These are phyloP conservation scores for Talaromyces piceae DNA, from an alignment of 2,329 filamentous ascomycete genomes.

Conservation along the genomic window DNA sequence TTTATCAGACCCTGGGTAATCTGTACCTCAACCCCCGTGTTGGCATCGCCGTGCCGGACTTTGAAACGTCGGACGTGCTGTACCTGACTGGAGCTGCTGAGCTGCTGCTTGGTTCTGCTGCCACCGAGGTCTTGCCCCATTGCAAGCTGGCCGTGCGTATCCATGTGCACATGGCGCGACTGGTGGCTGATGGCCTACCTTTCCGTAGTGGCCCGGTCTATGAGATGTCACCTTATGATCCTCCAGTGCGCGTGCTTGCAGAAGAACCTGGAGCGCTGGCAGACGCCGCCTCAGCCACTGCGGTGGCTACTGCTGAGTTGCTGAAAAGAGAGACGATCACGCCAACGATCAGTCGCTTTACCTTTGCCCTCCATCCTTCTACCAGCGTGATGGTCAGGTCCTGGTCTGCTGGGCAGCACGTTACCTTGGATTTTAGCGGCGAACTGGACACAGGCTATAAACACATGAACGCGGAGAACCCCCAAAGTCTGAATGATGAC, in stretches of 20 bases:
- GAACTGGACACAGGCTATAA: conserved; percentile 67
- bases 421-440: conserved; percentile 63
- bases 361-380: conserved; percentile 42
- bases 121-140: conserved; percentile 56
- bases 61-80: conserved; percentile 62
- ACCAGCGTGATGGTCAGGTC: conserved; percentile 14
- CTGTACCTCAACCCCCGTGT: conserved; percentile 58
- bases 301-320: conserved; percentile 46
- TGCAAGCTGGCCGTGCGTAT: conserved; percentile 68
- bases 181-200: conserved; percentile 58
- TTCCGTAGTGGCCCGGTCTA: conserved; percentile 56
- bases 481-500: conserved; percentile 74
- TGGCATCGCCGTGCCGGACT: conserved; percentile 68
- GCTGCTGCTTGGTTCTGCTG: conserved; percentile 58
- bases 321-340: conserved; percentile 54
- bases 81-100: conserved; percentile 65
- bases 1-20: conserved; percentile 81
- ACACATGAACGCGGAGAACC: conserved; percentile 79
- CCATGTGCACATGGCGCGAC: conserved; percentile 52
- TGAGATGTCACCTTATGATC: conserved; percentile 73
- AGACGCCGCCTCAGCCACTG: conserved; percentile 11
- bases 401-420: conserved; percentile 70
- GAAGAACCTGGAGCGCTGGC: conserved; percentile 43
- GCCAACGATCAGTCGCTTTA: conserved; percentile 60
- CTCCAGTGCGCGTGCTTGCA: conserved; percentile 57